Percentiles rank a stretch among this genome's conserved stretches.
phyloP scores from a whole-genome alignment of 2,329 filamentous ascomycete species.

The Rugonectria rugulosa region DNA sequence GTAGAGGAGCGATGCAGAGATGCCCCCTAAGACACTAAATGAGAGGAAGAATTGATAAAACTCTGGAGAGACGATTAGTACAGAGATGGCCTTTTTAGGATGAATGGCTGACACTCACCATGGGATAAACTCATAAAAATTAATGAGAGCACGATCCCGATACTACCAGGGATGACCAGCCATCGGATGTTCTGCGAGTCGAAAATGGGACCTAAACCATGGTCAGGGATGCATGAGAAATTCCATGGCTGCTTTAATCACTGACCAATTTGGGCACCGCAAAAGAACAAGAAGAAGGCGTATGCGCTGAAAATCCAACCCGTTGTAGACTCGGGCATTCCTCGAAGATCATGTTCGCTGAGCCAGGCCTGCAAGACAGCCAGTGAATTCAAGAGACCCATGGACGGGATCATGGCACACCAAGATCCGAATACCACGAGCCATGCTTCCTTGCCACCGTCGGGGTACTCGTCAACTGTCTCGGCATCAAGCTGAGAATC shows the following conservation, averaged over 20 bases:
- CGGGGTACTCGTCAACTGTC: constrained; percentile 72
- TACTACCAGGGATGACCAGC: neutral
- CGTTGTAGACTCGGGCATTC: constrained; percentile 58
- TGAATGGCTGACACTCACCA: neutral
- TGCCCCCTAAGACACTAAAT: constrained; percentile 70
- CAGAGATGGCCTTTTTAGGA: too few species aligned
- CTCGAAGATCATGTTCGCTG: constrained; percentile 64
- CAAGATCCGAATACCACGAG: constrained; percentile 76
- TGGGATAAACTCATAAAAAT: constrained; percentile 7
- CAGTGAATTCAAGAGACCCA: constrained; percentile 72
- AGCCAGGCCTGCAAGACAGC: constrained; percentile 74
- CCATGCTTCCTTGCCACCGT: constrained; percentile 74
- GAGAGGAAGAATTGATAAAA: constrained; percentile 78
- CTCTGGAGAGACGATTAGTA: constrained; percentile 38
- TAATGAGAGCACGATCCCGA: constrained; percentile 5
- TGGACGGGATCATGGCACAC: constrained; percentile 67
- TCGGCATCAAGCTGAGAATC: too few species aligned
- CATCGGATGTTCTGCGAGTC: constrained; percentile 1
- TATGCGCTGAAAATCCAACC: constrained; percentile 80
- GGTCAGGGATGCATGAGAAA: neutral
- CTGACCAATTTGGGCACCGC: constrained; percentile 69
- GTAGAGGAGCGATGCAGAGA: constrained; percentile 72
- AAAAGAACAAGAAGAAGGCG: constrained; percentile 74
- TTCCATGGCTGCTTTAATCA: neutral
- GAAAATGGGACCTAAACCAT: constrained; percentile 3